Percentiles rank a stretch among this genome's conserved stretches.
Evolutionary conservation across 2,329 filamentous ascomycete genomes (phyloP).

Genomic region (Fusarium citri): DNA sequence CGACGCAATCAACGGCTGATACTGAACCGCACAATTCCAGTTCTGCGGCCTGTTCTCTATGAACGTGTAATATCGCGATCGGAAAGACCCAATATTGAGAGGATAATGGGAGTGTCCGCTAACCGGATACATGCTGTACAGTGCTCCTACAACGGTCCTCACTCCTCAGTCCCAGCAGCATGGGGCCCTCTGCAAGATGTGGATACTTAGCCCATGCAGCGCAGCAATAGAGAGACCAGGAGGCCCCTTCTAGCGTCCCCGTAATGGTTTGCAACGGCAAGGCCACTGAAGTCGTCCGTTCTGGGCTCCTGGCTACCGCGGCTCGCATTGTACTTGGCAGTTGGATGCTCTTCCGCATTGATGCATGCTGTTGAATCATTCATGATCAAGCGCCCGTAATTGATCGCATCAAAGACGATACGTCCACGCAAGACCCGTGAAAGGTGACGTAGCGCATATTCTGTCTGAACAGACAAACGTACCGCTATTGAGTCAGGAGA

Average conservation of each 20-base stretch:
- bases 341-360: constrained; percentile 30
- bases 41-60: constrained; percentile 2
- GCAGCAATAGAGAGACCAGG: constrained; percentile 28
- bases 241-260: constrained; percentile 29
- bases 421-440: constrained; percentile 4
- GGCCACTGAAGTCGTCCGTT: constrained; percentile 10
- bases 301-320: constrained; percentile 43
- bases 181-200: constrained; percentile 40
- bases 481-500: constrained; percentile 37
- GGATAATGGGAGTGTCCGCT: constrained; percentile 10
- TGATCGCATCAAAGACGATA: constrained; percentile 15
- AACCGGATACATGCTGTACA: constrained; percentile 11
- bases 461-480: constrained; percentile 5
- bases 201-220: constrained; percentile 37
- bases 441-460: constrained; percentile 26
- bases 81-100: constrained; percentile 24
- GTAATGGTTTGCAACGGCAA: constrained; percentile 41
- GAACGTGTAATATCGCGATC: constrained; percentile 34
- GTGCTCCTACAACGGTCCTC: constrained; percentile 9
- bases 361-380: constrained; percentile 13
- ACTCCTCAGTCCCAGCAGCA: constrained; percentile 36
- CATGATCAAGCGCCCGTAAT: constrained; percentile 25
- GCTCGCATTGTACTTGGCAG: constrained; percentile 41
- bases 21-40: constrained; percentile 38
- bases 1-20: constrained; percentile 42